Evolutionary conservation across 208 protist genomes (phyloP).

Genomic region (Acanthamoeba lenticulata): DNA sequence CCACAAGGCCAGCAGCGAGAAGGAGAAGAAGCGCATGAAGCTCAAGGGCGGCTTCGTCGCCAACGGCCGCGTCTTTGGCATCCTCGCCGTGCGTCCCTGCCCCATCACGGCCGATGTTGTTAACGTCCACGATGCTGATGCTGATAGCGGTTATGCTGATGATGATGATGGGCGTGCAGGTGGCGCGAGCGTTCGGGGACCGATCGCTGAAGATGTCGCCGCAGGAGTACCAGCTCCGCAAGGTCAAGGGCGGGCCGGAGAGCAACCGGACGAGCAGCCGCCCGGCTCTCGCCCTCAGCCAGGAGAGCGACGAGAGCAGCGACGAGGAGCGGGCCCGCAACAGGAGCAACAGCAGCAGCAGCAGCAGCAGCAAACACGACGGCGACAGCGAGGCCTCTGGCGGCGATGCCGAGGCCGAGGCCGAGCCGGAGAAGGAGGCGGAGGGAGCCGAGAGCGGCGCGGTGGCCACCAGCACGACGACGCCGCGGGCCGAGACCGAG

Average conservation of each 20-base stretch:
- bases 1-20: constrained; percentile 17
- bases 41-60: constrained; percentile 23
- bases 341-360: background rate
- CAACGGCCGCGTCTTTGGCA: background rate
- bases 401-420: too few relatives aligned
- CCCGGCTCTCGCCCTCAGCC: background rate
- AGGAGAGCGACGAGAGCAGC: background rate
- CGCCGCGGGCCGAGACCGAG: background rate
- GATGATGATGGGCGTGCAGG: background rate
- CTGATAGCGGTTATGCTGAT: too few relatives aligned
- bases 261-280: background rate
- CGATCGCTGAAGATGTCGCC: background rate
- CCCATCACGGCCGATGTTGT: too few relatives aligned
- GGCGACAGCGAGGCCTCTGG: background rate
- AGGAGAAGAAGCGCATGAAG: constrained; percentile 34
- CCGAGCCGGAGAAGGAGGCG: too few relatives aligned
- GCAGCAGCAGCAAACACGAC: background rate
- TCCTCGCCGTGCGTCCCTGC: background rate
- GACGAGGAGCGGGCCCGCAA: background rate
- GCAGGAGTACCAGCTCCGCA: background rate
- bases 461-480: background rate
- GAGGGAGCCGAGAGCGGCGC: background rate
- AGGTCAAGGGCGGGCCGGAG: background rate
- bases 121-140: too few relatives aligned
- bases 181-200: background rate